These are phyloP conservation scores for Macrolepiota dolichaula DNA, from an alignment of 768 basidiomycete species.

Conservation along the genomic window DNA sequence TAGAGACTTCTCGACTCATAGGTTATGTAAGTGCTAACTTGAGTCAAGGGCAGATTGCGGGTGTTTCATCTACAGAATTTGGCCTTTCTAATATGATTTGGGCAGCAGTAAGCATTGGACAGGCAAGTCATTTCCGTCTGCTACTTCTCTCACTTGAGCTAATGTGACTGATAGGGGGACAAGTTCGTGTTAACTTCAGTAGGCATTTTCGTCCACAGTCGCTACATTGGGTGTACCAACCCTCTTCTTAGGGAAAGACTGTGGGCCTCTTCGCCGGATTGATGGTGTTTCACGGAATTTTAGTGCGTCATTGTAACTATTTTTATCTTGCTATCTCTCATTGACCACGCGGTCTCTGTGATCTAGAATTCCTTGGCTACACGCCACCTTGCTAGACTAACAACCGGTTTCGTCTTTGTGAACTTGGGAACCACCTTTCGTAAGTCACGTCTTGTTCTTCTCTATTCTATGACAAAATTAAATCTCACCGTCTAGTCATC, in stretches of 20 bases:
- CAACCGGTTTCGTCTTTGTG: conserved; percentile 79
- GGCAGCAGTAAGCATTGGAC: conserved; percentile 67
- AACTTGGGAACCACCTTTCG: conserved; percentile 78
- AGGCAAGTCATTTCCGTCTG: conserved; percentile 25
- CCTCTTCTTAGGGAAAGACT: conserved; percentile 49
- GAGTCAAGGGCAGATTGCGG: conserved; percentile 69
- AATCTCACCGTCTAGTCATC: conserved; percentile 48
- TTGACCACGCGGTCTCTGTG: neutral
- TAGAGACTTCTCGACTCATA: neutral
- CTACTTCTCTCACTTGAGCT: neutral
- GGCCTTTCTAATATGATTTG: conserved; percentile 78
- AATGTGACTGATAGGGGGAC: conserved; percentile 36
- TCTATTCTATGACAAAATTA: conserved; percentile 1
- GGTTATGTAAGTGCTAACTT: neutral
- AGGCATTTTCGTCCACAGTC: neutral
- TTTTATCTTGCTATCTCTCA: neutral
- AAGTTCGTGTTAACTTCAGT: conserved; percentile 56
- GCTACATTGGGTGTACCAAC: neutral
- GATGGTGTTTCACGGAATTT: conserved; percentile 71
- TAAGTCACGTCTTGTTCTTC: conserved; percentile 26
- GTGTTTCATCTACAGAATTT: conserved; percentile 83
- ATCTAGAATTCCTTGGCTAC: conserved; percentile 71
- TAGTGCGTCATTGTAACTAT: conserved; percentile 36
- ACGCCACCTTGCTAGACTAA: conserved; percentile 68
- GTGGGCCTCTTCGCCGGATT: conserved; percentile 78